Evolutionary conservation across 2,329 filamentous ascomycete species (phyloP), one percentile per base, ranked within the genome.

Genomic region (Remersonia thermophila): DNA sequence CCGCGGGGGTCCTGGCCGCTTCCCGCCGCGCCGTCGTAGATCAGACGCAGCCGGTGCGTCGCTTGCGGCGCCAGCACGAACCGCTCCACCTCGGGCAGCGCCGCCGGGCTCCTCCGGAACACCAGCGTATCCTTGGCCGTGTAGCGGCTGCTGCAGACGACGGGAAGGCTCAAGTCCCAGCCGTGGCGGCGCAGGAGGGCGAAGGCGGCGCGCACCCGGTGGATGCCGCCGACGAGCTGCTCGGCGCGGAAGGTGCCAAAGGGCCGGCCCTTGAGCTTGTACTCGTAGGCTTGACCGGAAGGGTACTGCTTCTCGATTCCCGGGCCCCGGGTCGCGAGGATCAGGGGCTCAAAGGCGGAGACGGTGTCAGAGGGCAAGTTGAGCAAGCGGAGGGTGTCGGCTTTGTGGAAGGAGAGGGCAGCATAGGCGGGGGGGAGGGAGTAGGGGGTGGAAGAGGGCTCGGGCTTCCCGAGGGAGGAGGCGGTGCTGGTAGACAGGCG

Each of bases 371-470:
- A 25, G 10, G 48, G 50, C 35, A 52, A 49, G 36, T 46, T 38
- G 14, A 50, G 35, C 29, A 52, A 42, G 32, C 49, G 45, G 29
- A 54, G 15, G 32, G 31, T 41, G 34, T 51, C 44, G 13, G 32
- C 32, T 23, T 46, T 41, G 33, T 50, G 45, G 36, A 53, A 32
- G 18, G 47, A 50, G 25, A 53, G 27, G 13, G 40, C 40, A n/a
- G 50, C 46, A 23, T 35, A 41, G 33, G 33, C 29, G 33, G 32
- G 15, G 15, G 26, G 17, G 13, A 12, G 17, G 9, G 11, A 26
- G 27, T 4, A 12, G 26, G 26, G n/a, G n/a, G n/a, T n/a, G n/a
- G n/a, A n/a, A n/a, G n/a, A n/a, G n/a, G n/a, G n/a, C n/a, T n/a
- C n/a, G n/a, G n/a, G n/a, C n/a, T n/a, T n/a, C n/a, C n/a, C n/a